Percentiles rank a stretch among this genome's conserved stretches.
These are phyloP conservation scores for Lagenidium giganteum DNA, from an alignment of 352 stramenopile species.

Conservation along the genomic window DNA sequence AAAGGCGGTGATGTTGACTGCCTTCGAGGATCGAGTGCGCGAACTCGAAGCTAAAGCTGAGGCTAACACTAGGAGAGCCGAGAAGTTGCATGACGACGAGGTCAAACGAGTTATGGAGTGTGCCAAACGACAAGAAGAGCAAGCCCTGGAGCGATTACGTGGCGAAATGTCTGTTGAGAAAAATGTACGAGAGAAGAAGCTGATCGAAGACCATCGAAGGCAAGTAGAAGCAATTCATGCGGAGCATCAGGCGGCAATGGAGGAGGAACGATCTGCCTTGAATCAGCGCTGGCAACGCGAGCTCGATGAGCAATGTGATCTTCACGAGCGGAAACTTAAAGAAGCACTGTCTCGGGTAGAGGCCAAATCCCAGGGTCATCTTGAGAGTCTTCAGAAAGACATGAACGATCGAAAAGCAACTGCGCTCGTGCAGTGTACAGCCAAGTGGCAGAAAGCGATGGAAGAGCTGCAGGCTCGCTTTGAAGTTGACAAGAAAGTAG, in stretches of 20 bases:
- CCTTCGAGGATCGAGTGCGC: background rate
- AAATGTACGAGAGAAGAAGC: constrained; percentile 1
- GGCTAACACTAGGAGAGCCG: background rate
- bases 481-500: constrained; percentile 49
- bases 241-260: constrained; percentile 17
- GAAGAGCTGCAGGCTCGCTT: constrained; percentile 61
- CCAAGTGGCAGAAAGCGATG: constrained; percentile 66
- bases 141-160: no score
- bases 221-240: constrained; percentile 4
- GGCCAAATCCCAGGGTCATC: constrained; percentile 21
- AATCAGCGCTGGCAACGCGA: constrained; percentile 30
- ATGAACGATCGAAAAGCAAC: constrained; percentile 55
- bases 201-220: background rate
- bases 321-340: constrained; percentile 29
- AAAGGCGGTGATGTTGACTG: background rate
- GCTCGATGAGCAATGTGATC: constrained; percentile 18
- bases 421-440: constrained; percentile 55
- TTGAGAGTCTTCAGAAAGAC: constrained; percentile 47
- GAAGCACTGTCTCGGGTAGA: constrained; percentile 26
- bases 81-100: background rate
- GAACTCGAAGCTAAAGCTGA: constrained; percentile 1
- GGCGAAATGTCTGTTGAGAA: no score
- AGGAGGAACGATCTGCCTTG: constrained; percentile 21
- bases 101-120: no score
- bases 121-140: no score